Evolutionary conservation across 108 stramenopile species (phyloP).

Genomic region (Cyclotella atomus): DNA sequence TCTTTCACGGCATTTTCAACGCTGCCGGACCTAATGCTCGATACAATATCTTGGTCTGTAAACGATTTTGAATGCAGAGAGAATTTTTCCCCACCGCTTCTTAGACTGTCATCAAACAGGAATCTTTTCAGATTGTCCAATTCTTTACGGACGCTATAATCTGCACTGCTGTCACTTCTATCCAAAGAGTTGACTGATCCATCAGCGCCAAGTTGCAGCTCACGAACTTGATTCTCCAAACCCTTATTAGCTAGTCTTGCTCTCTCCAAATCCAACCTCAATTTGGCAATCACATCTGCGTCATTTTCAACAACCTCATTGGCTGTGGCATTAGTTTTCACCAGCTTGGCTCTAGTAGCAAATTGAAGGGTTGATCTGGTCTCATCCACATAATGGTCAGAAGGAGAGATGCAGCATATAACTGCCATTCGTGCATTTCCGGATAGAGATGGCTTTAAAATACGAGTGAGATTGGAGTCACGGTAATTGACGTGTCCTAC

Average conservation of each 20-base stretch:
- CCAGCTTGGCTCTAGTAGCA: constrained; percentile 98
- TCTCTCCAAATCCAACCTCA: constrained; percentile 38
- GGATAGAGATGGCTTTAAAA: constrained; percentile 95
- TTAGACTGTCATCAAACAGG: constrained; percentile 3
- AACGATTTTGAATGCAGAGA: no score
- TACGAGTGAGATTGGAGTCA: constrained; percentile 97
- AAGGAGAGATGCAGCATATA: constrained; percentile 93
- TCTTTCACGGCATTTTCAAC: background rate
- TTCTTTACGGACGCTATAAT: background rate
- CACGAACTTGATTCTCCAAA: constrained; percentile 44
- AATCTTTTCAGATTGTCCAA: constrained; percentile 28
- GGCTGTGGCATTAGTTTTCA: constrained; percentile 98
- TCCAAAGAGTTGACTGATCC: background rate
- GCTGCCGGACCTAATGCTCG: no score
- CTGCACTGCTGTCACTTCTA: background rate
- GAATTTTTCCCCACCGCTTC: background rate
- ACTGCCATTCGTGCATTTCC: constrained; percentile 87
- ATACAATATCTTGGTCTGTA: constrained; percentile 4
- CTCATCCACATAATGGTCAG: constrained; percentile 97
- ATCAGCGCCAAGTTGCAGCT: background rate
- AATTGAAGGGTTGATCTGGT: constrained; percentile 97
- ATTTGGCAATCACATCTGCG: constrained; percentile 34
- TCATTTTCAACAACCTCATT: constrained; percentile 88
- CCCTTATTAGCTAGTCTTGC: constrained; percentile 37
- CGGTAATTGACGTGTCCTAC: constrained; percentile 94